Evolutionary conservation across 768 basidiomycete species (phyloP).

Genomic region (Boletus rubroflammeus): DNA sequence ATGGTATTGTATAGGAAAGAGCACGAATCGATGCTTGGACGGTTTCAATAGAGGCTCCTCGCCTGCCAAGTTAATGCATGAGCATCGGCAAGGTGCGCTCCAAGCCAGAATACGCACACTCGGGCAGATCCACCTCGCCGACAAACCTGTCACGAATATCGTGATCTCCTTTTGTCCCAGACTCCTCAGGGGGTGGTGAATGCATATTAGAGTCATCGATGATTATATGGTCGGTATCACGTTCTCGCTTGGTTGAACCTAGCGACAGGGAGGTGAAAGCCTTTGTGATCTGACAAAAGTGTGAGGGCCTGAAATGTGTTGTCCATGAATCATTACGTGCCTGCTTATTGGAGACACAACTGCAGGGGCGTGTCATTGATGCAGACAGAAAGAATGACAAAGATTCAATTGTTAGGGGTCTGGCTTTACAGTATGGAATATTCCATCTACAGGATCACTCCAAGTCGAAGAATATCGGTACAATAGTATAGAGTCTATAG

Average conservation of each 20-base stretch:
- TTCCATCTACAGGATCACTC: neutral
- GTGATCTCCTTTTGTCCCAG: neutral
- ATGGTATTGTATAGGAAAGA: conserved; percentile 89
- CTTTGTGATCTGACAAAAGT: conserved; percentile 1
- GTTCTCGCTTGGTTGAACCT: neutral
- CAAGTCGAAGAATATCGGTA: neutral
- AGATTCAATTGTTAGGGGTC: neutral
- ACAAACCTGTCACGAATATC: conserved; percentile 7
- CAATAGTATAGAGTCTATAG: neutral
- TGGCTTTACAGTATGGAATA: neutral
- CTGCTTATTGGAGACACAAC: neutral
- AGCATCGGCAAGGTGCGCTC: neutral
- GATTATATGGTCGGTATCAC: neutral
- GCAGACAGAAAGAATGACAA: neutral
- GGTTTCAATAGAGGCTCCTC: conserved; percentile 80
- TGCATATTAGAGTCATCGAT: conserved; percentile 1
- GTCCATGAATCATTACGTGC: neutral
- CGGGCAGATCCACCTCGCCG: conserved; percentile 19
- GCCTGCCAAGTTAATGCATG: neutral
- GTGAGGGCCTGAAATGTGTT: neutral
- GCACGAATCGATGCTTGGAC: conserved; percentile 75
- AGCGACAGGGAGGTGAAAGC: conserved; percentile 8
- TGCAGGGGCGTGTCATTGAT: neutral
- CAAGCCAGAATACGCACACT: conserved; percentile 8
- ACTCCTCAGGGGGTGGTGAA: neutral